These are phyloP conservation scores for Melanogaster broomeanus DNA, from an alignment of 768 basidiomycete species.

Conservation along the genomic window DNA sequence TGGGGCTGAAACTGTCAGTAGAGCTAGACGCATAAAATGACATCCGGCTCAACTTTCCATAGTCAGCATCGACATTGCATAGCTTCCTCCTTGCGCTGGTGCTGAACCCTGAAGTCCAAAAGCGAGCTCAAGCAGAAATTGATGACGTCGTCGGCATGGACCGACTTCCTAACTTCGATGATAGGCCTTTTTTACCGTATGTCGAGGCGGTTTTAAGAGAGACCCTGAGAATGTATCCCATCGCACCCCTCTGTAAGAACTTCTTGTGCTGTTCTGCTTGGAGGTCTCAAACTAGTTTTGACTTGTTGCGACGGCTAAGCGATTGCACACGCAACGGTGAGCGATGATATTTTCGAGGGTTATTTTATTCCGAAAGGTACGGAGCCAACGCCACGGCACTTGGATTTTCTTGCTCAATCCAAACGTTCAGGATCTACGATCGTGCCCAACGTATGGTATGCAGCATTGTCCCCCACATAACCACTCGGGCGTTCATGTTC, in stretches of 20 bases:
- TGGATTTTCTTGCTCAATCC: not conserved
- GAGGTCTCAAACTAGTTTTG: not conserved
- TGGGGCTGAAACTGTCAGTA: not conserved
- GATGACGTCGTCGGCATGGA: slow-evolving; percentile 6
- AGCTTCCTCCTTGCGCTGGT: slow-evolving; percentile 3
- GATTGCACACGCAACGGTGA: slow-evolving; percentile 25
- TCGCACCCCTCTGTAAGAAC: not conserved
- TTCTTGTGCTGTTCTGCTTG: not conserved
- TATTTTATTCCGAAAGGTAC: slow-evolving; percentile 51
- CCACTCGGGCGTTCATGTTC: not conserved
- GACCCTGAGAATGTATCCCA: not conserved
- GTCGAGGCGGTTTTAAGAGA: slow-evolving; percentile 2
- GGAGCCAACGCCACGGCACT: not conserved
- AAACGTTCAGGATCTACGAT: not conserved
- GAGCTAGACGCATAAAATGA: too few relatives aligned
- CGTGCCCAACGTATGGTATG: not conserved
- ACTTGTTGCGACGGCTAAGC: slow-evolving; percentile 1
- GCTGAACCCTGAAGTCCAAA: not conserved
- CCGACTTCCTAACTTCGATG: slow-evolving; percentile 2
- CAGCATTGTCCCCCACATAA: too few relatives aligned
- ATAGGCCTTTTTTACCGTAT: slow-evolving; percentile 3
- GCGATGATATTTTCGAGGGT: slow-evolving; percentile 40
- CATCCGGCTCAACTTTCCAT: not conserved
- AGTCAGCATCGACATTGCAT: not conserved
- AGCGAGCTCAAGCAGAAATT: slow-evolving; percentile 1